These are phyloP conservation scores for Chlamydomonas incerta DNA, from an alignment of 139 green algal species.

Conservation along the genomic window DNA sequence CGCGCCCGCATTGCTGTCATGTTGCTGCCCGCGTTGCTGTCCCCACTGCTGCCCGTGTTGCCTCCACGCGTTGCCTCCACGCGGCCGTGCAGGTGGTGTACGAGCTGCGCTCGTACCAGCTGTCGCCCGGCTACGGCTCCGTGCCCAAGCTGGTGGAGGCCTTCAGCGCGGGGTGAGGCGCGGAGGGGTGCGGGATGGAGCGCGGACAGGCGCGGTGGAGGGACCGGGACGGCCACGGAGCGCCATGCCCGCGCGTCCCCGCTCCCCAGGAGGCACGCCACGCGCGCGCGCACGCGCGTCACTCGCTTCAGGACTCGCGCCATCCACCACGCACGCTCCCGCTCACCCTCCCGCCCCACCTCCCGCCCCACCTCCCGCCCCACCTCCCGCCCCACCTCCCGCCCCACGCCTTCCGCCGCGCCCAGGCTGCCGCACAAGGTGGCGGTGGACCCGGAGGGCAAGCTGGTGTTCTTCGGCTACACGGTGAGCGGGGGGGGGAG, in stretches of 20 bases:
- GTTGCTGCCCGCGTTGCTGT: not conserved
- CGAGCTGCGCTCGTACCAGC: constrained; percentile 81
- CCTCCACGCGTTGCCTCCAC: too few relatives aligned
- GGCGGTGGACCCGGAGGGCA: constrained; percentile 63
- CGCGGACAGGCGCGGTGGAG: too few relatives aligned
- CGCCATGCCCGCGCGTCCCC: too few relatives aligned
- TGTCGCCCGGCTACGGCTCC: constrained; percentile 80
- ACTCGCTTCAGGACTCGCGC: too few relatives aligned
- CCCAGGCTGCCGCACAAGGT: constrained; percentile 83
- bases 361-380: not conserved
- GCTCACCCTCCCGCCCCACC: too few relatives aligned
- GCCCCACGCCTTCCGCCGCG: not conserved
- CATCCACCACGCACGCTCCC: too few relatives aligned
- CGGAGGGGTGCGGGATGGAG: too few relatives aligned
- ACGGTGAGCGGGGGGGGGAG: constrained; percentile 18
- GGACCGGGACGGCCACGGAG: too few relatives aligned
- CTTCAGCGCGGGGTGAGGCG: constrained; percentile 64
- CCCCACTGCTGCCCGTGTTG: not conserved
- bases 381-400: not conserved
- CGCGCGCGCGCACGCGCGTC: too few relatives aligned
- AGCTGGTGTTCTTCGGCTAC: constrained; percentile 77
- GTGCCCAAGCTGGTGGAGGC: constrained; percentile 76
- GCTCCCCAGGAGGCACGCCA: too few relatives aligned
- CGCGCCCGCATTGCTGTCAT: too few relatives aligned
- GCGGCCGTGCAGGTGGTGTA: constrained; percentile 63